Conservation (phyloP, 83 land plant genomes). For the Picea abies region DNA sequence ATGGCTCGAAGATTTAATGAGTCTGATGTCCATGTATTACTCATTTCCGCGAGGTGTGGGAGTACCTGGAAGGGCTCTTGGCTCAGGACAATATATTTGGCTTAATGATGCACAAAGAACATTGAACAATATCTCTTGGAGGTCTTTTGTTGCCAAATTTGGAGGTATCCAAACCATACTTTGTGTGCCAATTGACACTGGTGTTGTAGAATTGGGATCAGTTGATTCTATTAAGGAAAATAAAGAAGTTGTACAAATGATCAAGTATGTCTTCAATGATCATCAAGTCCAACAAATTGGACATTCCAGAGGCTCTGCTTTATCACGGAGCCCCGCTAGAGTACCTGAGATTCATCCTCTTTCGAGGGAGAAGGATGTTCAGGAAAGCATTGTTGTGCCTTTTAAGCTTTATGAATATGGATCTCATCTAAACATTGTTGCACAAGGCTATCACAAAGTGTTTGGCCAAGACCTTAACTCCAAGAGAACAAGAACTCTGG, state of each 20-base stretch:
- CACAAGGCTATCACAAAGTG: not conserved
- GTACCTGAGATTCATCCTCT: no score
- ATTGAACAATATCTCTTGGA: constrained; percentile 28
- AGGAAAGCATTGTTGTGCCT: no score
- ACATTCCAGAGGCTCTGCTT: no score
- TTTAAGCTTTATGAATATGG: not conserved
- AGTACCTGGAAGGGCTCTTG: constrained; percentile 56
- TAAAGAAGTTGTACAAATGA: constrained; percentile 28
- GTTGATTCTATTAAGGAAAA: constrained; percentile 39
- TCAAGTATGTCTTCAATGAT: no score
- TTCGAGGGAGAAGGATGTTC: no score
- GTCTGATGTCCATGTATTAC: constrained; percentile 63
- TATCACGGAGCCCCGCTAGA: no score
- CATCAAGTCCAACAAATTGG: no score
- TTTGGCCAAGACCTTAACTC: not conserved
- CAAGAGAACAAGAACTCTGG: not conserved
- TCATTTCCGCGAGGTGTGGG: constrained; percentile 65
- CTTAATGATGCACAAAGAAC: constrained; percentile 22
- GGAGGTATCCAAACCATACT: constrained; percentile 61
- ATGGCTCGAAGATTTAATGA: constrained; percentile 14
- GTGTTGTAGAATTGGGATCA: constrained; percentile 80
- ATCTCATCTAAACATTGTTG: not conserved
- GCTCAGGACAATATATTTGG: constrained; percentile 51
- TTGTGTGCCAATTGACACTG: constrained; percentile 53
- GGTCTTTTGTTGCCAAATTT: constrained; percentile 51